Percentiles rank a stretch among this genome's conserved stretches.
Conservation (phyloP, 345 rosid species). For the Lepidium sativum region DNA sequence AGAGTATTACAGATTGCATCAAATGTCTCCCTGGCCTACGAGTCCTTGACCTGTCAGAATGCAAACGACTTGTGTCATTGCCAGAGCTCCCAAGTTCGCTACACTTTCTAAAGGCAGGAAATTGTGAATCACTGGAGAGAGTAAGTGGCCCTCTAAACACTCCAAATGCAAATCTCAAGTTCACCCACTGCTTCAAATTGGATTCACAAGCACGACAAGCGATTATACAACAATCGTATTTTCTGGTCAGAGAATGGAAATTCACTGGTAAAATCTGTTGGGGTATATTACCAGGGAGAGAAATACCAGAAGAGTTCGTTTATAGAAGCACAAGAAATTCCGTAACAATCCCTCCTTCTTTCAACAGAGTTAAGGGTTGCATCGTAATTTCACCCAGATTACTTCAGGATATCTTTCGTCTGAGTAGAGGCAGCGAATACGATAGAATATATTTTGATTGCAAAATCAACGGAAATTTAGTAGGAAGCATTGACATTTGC, state of each 20-base stretch:
- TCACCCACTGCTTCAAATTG: background rate
- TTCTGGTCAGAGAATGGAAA: no score
- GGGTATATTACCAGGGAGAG: background rate
- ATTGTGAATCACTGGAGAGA: background rate
- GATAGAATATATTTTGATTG: no score
- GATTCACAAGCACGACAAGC: background rate
- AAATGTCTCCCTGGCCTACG: background rate
- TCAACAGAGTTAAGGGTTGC: background rate
- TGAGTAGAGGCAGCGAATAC: no score
- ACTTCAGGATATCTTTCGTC: no score
- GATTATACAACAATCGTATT: background rate
- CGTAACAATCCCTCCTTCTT: background rate
- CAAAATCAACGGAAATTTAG: no score
- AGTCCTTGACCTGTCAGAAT: background rate
- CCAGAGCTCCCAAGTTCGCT: background rate
- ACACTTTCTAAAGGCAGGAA: background rate
- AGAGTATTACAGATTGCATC: background rate
- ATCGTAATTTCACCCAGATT: background rate
- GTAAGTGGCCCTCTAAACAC: background rate
- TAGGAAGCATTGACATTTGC: no score
- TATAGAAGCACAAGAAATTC: background rate
- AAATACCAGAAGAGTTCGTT: background rate
- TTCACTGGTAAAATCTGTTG: no score
- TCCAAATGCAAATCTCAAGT: background rate
- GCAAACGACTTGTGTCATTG: background rate